Conservation (phyloP, 202 grass and related monocot genomes). For the Sporobolus alterniflorus region DNA sequence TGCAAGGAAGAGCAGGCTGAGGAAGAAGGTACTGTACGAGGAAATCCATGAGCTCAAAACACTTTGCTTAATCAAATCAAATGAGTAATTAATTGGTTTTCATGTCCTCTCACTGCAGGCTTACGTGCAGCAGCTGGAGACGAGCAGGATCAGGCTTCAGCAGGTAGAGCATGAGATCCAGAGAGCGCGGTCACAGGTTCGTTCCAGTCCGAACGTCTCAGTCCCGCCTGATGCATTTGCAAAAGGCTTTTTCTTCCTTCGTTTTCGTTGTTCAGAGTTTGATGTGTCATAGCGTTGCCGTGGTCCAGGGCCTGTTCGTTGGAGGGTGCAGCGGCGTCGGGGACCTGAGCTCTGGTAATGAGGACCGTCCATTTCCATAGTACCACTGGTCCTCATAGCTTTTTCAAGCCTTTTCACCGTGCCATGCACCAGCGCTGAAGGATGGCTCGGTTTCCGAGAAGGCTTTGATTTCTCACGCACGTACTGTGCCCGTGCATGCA, state of each 20-base stretch:
- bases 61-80: neutral
- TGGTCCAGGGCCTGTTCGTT: constrained; percentile 79
- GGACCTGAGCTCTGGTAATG: constrained; percentile 80
- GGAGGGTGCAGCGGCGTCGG: constrained; percentile 69
- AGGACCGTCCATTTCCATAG: constrained; percentile 19
- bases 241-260: neutral
- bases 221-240: neutral
- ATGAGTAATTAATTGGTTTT: neutral
- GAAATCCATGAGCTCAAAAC: neutral
- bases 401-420: neutral
- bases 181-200: constrained; percentile 86
- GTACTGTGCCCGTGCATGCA: constrained; percentile 10
- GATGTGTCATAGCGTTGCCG: neutral
- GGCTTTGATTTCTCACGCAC: neutral
- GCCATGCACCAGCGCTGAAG: constrained; percentile 3
- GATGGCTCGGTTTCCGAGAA: neutral
- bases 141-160: constrained; percentile 92
- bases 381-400: neutral
- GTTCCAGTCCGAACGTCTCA: constrained; percentile 1
- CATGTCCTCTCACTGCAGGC: constrained; percentile 51
- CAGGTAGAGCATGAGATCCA: constrained; percentile 93
- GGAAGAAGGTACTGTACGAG: constrained; percentile 79
- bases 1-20: constrained; percentile 89
- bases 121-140: constrained; percentile 94
- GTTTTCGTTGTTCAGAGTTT: constrained; percentile 9